Evolutionary conservation across 2,329 filamentous ascomycete species (phyloP), one percentile per base, ranked within the genome.

Genomic region (Scytalidium sp.): DNA sequence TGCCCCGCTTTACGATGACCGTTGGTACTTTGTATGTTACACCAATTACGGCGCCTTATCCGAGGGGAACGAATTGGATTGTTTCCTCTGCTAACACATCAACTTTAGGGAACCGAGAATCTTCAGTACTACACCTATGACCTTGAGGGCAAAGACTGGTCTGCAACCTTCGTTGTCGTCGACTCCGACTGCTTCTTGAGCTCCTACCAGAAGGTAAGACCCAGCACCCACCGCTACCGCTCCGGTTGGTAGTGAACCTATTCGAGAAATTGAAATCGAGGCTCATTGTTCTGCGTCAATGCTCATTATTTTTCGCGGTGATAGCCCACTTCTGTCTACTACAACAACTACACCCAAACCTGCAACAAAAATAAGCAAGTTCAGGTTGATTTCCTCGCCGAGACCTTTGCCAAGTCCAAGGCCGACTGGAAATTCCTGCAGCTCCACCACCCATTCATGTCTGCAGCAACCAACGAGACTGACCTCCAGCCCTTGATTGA

Each of bases 341-440:
- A 53, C 40, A 61, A 54, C 19, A 44, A 51, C 17, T 61, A 61
- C 39, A 54, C 55, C 11, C 48, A 39, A n/a, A 49, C 50, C n/a
- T 60, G 58, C 49, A 49, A 60, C 43, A 51, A 60, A 32, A 23
- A 36, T 22, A 60, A 51, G 8, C 58, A 60, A 46, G 49, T 23
- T 2, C 58, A 60, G 19, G 51, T 60, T 8, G 50, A 60, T 11
- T 61, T 61, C 41, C 44, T 60, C n/a, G 41, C 45, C 23, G 23
- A 56, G 40, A 41, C 56, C 29, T 61, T 61, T 42, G 51, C 52
- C 13, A 29, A 58, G 15, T 59, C 59, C 17, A 50, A 57, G 6
- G 59, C 59, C 11, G 52, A 50, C 40, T 61, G 59, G 58, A 61
- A 61, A 45, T 54, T 61, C 49, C 47, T 61, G 29, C 58, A 60